Evolutionary conservation across 441 rosid genomes (phyloP).

Genomic region (Gossypium lobatum): DNA sequence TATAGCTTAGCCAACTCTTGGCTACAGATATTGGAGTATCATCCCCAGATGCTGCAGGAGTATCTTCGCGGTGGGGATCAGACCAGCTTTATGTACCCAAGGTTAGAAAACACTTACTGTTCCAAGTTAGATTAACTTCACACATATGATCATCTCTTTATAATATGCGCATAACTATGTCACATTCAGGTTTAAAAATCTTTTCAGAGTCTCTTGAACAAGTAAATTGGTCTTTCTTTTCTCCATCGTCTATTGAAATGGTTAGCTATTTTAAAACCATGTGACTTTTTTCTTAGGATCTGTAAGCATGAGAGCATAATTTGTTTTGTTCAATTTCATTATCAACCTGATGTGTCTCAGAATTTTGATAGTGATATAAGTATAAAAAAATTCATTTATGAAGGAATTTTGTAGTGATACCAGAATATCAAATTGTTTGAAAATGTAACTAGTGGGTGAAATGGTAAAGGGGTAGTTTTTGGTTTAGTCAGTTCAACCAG

Average conservation of each 20-base stretch:
- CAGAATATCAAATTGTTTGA: neutral
- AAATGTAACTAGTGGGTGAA: neutral
- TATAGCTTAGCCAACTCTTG: constrained; percentile 12
- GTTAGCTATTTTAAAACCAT: neutral
- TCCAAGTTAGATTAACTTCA: constrained; percentile 1
- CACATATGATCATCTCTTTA: neutral
- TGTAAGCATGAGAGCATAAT: neutral
- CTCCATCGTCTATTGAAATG: neutral
- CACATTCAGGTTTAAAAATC: neutral
- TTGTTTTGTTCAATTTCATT: neutral
- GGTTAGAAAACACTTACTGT: constrained; percentile 34
- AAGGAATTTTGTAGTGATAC: neutral
- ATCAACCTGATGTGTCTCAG: neutral
- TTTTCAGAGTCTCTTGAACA: neutral
- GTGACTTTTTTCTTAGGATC: neutral
- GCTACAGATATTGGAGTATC: constrained; percentile 86
- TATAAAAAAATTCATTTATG: neutral
- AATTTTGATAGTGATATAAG: neutral
- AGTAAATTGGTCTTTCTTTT: neutral
- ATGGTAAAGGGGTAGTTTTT: neutral
- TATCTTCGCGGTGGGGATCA: constrained; percentile 96
- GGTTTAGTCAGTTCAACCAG: neutral
- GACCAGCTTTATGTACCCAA: constrained; percentile 97
- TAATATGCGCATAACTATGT: neutral
- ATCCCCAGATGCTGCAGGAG: constrained; percentile 98